These are phyloP conservation scores for Buddleja alternifolia DNA, from an alignment of 257 asterid genomes.

Conservation along the genomic window DNA sequence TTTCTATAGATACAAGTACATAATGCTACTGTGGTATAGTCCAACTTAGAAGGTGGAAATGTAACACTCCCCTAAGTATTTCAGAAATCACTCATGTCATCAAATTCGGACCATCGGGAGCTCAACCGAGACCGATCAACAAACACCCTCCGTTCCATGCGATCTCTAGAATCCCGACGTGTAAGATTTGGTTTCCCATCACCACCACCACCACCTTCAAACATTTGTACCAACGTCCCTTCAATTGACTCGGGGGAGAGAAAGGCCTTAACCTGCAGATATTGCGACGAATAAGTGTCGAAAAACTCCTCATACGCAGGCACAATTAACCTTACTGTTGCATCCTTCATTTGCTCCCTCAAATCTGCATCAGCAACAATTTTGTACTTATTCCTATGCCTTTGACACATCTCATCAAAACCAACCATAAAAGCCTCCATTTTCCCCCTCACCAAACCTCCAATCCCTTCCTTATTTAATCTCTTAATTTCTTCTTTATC, in stretches of 20 bases:
- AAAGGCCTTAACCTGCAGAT: slow-evolving; percentile 42
- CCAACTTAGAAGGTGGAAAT: background rate
- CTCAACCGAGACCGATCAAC: slow-evolving; percentile 39
- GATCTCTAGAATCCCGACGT: slow-evolving; percentile 25
- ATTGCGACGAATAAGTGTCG: slow-evolving; percentile 33
- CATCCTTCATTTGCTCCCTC: slow-evolving; percentile 76
- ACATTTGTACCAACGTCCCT: slow-evolving; percentile 45
- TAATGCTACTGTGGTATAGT: no score
- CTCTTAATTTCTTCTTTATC: slow-evolving; percentile 46
- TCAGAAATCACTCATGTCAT: slow-evolving; percentile 27
- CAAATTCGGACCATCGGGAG: slow-evolving; percentile 27
- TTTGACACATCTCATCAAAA: slow-evolving; percentile 57
- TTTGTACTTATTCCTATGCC: slow-evolving; percentile 48
- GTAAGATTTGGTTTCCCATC: slow-evolving; percentile 30
- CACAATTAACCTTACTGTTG: slow-evolving; percentile 52
- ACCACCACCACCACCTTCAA: slow-evolving; percentile 38
- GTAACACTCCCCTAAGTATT: background rate
- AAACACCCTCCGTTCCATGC: slow-evolving; percentile 34
- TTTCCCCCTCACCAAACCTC: slow-evolving; percentile 42
- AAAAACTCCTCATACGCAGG: slow-evolving; percentile 60
- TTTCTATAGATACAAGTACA: no score
- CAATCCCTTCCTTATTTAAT: slow-evolving; percentile 31
- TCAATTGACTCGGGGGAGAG: slow-evolving; percentile 48
- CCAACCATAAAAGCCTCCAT: slow-evolving; percentile 59
- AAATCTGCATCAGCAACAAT: slow-evolving; percentile 76